Evolutionary conservation across 1,139 yeast species (phyloP).

Genomic region (Hansenula sp.): DNA sequence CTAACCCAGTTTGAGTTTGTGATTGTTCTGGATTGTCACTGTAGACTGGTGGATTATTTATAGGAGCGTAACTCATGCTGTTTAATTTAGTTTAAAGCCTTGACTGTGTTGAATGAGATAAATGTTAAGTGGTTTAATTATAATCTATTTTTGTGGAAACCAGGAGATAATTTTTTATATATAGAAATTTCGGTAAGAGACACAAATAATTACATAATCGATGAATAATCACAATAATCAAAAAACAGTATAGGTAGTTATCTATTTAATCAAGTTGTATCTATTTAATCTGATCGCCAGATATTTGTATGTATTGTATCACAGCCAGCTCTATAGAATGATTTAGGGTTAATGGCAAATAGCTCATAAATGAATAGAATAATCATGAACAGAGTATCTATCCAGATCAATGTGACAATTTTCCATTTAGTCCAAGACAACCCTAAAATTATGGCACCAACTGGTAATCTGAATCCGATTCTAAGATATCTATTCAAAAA

Average conservation of each 20-base stretch:
- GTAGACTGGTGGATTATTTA: slow-evolving; percentile 17
- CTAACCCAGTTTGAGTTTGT: slow-evolving; percentile 1
- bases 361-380: slow-evolving; percentile 14
- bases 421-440: slow-evolving; percentile 13
- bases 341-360: slow-evolving; percentile 13
- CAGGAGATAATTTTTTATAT: background rate
- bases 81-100: background rate
- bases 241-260: too few species aligned
- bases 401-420: slow-evolving; percentile 15
- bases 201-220: too few species aligned
- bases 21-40: slow-evolving; percentile 6
- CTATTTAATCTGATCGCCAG: too few species aligned
- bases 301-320: background rate
- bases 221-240: too few species aligned
- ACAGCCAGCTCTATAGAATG: background rate
- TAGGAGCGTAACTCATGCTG: slow-evolving; percentile 17
- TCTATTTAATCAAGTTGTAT: too few species aligned
- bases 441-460: slow-evolving; percentile 15
- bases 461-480: slow-evolving; percentile 18
- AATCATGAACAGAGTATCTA: slow-evolving; percentile 14
- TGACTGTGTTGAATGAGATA: background rate
- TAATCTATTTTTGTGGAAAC: too few species aligned
- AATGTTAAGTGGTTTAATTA: too few species aligned
- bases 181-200: too few species aligned
- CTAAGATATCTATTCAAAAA: slow-evolving; percentile 11